Base-by-base conservation (phyloP, 129 eudicot genomes). In the Flaveria ramosissima region DNA sequence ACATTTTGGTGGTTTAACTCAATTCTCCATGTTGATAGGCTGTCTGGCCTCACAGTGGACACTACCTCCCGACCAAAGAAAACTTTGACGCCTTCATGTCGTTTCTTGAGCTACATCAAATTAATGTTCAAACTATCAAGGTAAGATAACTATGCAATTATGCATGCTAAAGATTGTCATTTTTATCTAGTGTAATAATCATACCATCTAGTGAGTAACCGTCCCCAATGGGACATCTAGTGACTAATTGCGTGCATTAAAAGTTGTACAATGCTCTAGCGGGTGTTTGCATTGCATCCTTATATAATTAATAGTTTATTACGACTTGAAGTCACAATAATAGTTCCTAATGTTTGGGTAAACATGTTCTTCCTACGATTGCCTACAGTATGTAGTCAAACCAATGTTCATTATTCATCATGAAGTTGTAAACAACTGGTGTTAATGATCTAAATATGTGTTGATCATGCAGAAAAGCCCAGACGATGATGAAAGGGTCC, bases 1-100 rank as follows among this genome's bases (percentile, higher is more conserved):
- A 21, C 4, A 20, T 57, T 59, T 59, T 59, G 32, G 16, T 52
- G 57, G 1, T 16, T 52, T 50, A 50, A 50, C 55, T 10, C 10
- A 9, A 7, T 43, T 43, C 0, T 9, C 3, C 2, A 26, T 53
- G 73, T 69, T 13, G 68, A 69, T 76, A 92, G 98, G 89, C 96
- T 17, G 96, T 89, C 32, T 92, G 98, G 98, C 98, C 98, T 76
- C 93, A 92, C 72, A 92, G 98, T 70, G 98, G 98, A 36, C 98
- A 92, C 75, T 92, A 92, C 74, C 98, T 84, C 73, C 98, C 98
- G 57, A 92, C 98, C 17, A 87, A 79, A 82, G 98, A 92, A 77
- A 92, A 92, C 84, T 89, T 92, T 21, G 82, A 92, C 60, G 86
- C 88, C 42, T 86, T 92, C 76, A 84, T 92, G 92, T 75, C 83